Conservation (phyloP, 805 yeast species). For the Saturnispora saitoi region DNA sequence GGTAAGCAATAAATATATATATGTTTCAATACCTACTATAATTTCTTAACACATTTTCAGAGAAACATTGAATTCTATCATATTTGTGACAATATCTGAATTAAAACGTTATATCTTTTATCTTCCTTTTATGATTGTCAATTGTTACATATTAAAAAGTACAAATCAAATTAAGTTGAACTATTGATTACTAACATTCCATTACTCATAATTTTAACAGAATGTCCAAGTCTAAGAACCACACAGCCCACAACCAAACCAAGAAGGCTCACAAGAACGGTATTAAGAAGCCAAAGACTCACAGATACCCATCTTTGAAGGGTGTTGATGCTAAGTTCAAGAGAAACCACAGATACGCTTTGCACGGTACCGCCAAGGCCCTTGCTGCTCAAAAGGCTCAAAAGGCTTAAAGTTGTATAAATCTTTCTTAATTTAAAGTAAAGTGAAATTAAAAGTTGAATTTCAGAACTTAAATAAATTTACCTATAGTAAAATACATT, state of each 20-base stretch:
- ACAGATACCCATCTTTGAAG: constrained; percentile 96
- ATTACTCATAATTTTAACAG: constrained; percentile 4
- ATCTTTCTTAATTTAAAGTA: constrained; percentile 1
- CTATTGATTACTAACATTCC: constrained; percentile 7
- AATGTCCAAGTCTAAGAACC: constrained; percentile 99
- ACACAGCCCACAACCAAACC: constrained; percentile 99
- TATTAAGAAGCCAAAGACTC: constrained; percentile 97
- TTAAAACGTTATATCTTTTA: too few species aligned
- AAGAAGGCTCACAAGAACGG: constrained; percentile 99
- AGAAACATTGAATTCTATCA: not conserved
- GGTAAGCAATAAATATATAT: too few species aligned
- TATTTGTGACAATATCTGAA: too few species aligned
- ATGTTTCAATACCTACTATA: too few species aligned
- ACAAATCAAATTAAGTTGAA: not conserved
- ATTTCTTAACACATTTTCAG: too few species aligned
- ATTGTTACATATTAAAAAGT: not conserved
- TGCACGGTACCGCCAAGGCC: constrained; percentile 94
- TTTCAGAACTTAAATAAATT: not conserved
- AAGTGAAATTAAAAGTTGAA: not conserved
- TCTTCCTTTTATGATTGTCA: too few species aligned
- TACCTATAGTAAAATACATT: not conserved
- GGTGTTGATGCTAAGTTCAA: constrained; percentile 99
- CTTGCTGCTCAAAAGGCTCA: constrained; percentile 58
- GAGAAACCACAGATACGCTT: constrained; percentile 98
- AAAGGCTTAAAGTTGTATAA: constrained; percentile 7